Conservation (phyloP, 305 asterid species). For the Andrographis paniculata region DNA sequence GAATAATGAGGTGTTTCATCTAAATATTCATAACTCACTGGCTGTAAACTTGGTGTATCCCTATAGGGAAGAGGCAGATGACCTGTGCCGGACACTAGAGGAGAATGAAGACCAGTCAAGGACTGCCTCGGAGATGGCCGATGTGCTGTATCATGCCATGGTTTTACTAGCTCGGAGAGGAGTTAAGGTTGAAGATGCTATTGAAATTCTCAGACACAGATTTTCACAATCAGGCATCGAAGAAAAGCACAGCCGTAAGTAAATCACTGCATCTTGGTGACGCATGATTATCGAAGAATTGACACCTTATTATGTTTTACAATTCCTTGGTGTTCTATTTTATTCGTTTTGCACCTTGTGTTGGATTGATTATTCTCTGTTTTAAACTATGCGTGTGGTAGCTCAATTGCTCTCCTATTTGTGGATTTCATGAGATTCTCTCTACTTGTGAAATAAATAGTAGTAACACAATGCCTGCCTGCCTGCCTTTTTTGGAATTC, state of each 20-base stretch:
- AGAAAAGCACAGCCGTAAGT: slow-evolving; percentile 59
- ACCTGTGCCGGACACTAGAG: slow-evolving; percentile 60
- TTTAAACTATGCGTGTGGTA: too few species aligned
- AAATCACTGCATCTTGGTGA: too few species aligned
- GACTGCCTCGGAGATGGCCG: slow-evolving; percentile 77
- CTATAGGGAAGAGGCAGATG: slow-evolving; percentile 78
- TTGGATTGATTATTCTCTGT: too few species aligned
- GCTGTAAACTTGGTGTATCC: background rate
- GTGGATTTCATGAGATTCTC: too few species aligned
- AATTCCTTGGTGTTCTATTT: too few species aligned
- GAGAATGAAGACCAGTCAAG: slow-evolving; percentile 52
- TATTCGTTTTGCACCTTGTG: too few species aligned
- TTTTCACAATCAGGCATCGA: slow-evolving; percentile 71
- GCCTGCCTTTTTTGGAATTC: too few species aligned
- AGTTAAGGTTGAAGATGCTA: slow-evolving; percentile 63
- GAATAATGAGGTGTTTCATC: background rate
- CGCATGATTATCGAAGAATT: too few species aligned
- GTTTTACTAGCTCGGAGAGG: slow-evolving; percentile 56
- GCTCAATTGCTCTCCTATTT: too few species aligned
- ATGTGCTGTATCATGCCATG: slow-evolving; percentile 66
- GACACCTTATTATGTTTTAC: too few species aligned
- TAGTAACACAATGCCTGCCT: too few species aligned
- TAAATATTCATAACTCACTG: background rate
- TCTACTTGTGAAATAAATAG: too few species aligned
- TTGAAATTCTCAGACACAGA: slow-evolving; percentile 54